Percentiles rank a stretch among this genome's conserved stretches.
Evolutionary conservation across 1,139 yeast genomes (phyloP).

Genomic region (Zygoascus sp.): DNA sequence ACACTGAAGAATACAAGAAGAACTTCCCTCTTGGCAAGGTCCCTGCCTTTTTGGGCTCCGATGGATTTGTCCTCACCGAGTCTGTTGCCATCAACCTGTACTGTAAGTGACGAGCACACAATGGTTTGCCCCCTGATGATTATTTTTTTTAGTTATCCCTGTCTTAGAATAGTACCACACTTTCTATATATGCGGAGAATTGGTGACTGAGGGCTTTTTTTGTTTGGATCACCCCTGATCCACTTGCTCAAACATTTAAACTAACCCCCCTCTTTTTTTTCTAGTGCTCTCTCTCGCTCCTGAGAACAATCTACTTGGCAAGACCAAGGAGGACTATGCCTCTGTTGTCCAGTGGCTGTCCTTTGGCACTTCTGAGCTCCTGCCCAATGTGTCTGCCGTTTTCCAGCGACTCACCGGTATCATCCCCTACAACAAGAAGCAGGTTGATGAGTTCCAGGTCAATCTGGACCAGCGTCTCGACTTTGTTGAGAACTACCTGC

Average conservation of each 20-base stretch:
- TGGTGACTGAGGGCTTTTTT: slow-evolving; percentile 13
- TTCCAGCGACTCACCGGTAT: slow-evolving; percentile 47
- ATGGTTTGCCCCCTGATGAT: background rate
- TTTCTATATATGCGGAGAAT: slow-evolving; percentile 11
- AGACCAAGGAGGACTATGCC: slow-evolving; percentile 62
- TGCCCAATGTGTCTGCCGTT: slow-evolving; percentile 41
- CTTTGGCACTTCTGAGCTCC: slow-evolving; percentile 67
- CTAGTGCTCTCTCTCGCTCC: slow-evolving; percentile 32
- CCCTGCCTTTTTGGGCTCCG: slow-evolving; percentile 77
- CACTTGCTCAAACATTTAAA: background rate
- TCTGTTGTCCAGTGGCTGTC: slow-evolving; percentile 77
- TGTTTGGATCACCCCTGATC: background rate
- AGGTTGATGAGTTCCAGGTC: slow-evolving; percentile 51
- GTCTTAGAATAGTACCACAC: slow-evolving; percentile 54
- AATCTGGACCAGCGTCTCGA: slow-evolving; percentile 41
- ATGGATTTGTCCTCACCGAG: slow-evolving; percentile 78
- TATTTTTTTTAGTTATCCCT: slow-evolving; percentile 67
- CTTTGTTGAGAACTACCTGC: slow-evolving; percentile 40
- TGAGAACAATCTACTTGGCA: slow-evolving; percentile 51
- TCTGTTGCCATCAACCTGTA: slow-evolving; percentile 61
- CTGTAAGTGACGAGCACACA: slow-evolving; percentile 29
- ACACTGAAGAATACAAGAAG: slow-evolving; percentile 45
- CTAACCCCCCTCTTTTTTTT: slow-evolving; percentile 10
- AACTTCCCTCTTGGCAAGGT: slow-evolving; percentile 68
- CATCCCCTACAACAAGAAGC: slow-evolving; percentile 75